A percentile compares a stretch with the other conserved stretches of the same genome.
Evolutionary conservation across 495 filamentous ascomycete genomes (phyloP).

Genomic region (Lentithecium fluviatile): DNA sequence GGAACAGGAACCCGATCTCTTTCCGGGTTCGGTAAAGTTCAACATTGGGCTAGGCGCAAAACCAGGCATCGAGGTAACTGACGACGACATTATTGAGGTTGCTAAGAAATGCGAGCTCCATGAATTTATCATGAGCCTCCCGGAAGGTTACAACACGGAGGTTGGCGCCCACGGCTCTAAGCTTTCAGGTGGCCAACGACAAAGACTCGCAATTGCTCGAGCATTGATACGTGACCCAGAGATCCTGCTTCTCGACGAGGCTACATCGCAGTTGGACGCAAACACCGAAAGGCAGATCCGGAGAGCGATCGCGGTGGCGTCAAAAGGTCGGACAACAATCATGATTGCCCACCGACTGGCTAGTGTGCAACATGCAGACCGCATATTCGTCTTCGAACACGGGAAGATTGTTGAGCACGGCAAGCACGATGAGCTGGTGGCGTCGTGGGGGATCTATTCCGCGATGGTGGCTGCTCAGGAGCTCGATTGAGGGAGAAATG

Average conservation of each 20-base stretch:
- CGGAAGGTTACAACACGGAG: slow-evolving; percentile 46
- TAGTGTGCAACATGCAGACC: slow-evolving; percentile 34
- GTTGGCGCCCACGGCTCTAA: slow-evolving; percentile 27
- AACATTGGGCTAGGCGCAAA: slow-evolving; percentile 35
- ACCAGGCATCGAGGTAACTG: slow-evolving; percentile 6
- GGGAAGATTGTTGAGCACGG: slow-evolving; percentile 35
- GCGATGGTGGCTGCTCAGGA: slow-evolving; percentile 36
- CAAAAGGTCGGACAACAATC: slow-evolving; percentile 33
- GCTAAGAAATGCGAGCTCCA: slow-evolving; percentile 34
- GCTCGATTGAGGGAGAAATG: too few species aligned
- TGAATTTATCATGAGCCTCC: slow-evolving; percentile 45
- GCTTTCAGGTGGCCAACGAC: slow-evolving; percentile 38
- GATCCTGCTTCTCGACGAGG: slow-evolving; percentile 38
- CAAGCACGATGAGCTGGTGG: slow-evolving; percentile 34
- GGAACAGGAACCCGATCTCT: slow-evolving; percentile 37
- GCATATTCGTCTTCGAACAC: slow-evolving; percentile 36
- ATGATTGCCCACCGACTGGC: slow-evolving; percentile 38
- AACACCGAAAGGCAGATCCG: slow-evolving; percentile 31
- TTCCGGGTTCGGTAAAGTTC: slow-evolving; percentile 34
- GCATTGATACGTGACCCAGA: slow-evolving; percentile 38
- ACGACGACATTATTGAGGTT: slow-evolving; percentile 26
- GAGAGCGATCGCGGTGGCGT: slow-evolving; percentile 21
- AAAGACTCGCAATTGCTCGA: slow-evolving; percentile 39
- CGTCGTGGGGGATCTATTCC: slow-evolving; percentile 29
- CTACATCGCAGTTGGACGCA: slow-evolving; percentile 36